Evolutionary conservation across 2,329 filamentous ascomycete species (phyloP), one percentile per base, ranked within the genome.

Genomic region (Trichophyton equinum): DNA sequence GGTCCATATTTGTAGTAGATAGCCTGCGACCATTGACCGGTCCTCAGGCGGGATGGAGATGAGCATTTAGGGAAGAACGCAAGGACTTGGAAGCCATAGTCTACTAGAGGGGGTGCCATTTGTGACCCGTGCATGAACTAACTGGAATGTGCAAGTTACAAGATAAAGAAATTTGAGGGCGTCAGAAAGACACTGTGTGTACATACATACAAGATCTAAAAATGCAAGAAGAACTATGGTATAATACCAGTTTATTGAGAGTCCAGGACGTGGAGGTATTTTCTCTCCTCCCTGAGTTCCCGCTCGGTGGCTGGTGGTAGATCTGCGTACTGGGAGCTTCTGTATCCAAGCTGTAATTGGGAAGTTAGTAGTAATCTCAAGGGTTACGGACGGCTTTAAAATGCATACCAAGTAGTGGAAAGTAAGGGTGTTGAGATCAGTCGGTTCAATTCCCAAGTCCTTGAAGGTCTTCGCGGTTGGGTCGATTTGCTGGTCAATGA

Each of bases 211-310:
- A 74, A 65, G 66, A 67, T 68, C 67, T 66, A 60, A 69, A 57
- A 60, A 42, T 38, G 33, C 57, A 65, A 68, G 68, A 70, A 70
- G 27, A 42, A n/a, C 18, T 22, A 44, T 57, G 42, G 33, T 65
- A 70, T 63, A 65, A 65, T 33, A 25, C 27, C 49, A 18, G 36
- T 44, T 69, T 85, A 94, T 81, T 91, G 84, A 74, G 94, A 87
- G 73, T 95, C 89, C 72, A 90, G 79, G 64, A 99, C 91, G 75
- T 99, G 94, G 74, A 97, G 79, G 75, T 95, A 99, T 81, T 96
- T 94, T 83, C 86, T 94, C 77, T 97, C 91, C 75, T 97, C 91
- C 69, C 83, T 82, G 82, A 86, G 94, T 81, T 99, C 94, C 75
- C 87, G 88, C 78, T 96, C 92, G 38, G 92, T 96, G 70, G 92